These are phyloP conservation scores for Xylaria multiplex DNA, from an alignment of 2,329 filamentous ascomycete species.

Conservation along the genomic window DNA sequence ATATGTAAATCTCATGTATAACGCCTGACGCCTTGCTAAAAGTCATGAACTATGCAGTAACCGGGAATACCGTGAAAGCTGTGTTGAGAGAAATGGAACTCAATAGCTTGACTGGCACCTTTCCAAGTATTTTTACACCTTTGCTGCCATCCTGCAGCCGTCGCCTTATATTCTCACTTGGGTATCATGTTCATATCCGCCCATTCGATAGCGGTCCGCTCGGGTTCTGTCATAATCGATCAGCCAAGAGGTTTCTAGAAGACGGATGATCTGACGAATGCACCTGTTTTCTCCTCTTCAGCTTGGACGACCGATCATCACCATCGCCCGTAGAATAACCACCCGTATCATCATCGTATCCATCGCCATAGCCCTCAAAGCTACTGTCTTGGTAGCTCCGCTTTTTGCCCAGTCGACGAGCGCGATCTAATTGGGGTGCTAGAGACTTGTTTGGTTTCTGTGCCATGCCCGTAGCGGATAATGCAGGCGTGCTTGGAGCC, in stretches of 20 bases:
- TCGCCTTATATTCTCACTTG: constrained; percentile 30
- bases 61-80: constrained; percentile 23
- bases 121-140: constrained; percentile 39
- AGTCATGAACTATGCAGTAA: constrained; percentile 45
- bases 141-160: constrained; percentile 26
- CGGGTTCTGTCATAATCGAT: constrained; percentile 58
- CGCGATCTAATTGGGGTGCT: constrained; percentile 62
- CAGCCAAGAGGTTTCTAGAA: constrained; percentile 52
- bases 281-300: constrained; percentile 75
- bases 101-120: constrained; percentile 19
- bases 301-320: constrained; percentile 64
- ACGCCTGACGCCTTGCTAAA: constrained; percentile 54
- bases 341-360: constrained; percentile 74
- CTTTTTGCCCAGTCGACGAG: constrained; percentile 76
- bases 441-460: constrained; percentile 48
- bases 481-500: constrained; percentile 63
- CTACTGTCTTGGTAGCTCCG: constrained; percentile 79
- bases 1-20: constrained; percentile 36
- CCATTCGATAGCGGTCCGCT: constrained; percentile 54
- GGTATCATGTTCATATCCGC: constrained; percentile 66
- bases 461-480: constrained; percentile 47
- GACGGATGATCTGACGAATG: constrained; percentile 46
- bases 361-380: constrained; percentile 79
- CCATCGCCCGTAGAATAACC: constrained; percentile 79
- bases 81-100: constrained; percentile 14